phyloP scores from a whole-genome alignment of 148 eudicot genomes.

The Cornus controversa region DNA sequence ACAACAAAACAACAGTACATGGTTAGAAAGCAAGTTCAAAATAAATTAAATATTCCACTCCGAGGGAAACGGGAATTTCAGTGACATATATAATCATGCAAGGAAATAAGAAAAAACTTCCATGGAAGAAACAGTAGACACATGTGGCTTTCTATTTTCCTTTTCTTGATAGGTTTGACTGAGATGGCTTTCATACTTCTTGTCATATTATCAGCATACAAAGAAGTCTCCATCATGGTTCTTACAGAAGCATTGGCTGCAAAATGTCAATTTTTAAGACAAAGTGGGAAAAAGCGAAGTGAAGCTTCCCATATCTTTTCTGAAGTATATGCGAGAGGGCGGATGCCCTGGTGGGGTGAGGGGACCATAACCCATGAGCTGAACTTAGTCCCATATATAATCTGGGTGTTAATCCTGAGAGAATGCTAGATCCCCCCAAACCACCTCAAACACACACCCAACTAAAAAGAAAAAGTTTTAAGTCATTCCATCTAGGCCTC shows the following conservation, averaged over 20 bases:
- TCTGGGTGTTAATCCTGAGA: background rate
- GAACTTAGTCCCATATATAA: no score
- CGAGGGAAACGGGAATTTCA: background rate
- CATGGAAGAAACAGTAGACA: background rate
- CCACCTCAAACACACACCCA: no score
- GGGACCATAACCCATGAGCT: no score
- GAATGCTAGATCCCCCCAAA: background rate
- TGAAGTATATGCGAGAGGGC: background rate
- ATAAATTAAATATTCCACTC: background rate
- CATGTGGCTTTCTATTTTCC: background rate
- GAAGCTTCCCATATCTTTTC: background rate
- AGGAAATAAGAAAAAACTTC: background rate
- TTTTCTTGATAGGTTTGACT: no score
- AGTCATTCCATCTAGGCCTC: background rate
- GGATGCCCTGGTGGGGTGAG: no score
- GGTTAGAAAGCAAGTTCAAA: background rate
- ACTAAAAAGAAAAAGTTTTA: no score
- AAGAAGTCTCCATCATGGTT: background rate
- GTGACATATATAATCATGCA: background rate
- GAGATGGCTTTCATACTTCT: background rate
- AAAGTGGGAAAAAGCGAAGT: background rate
- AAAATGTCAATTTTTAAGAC: background rate
- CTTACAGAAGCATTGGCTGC: background rate
- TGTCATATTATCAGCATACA: background rate
- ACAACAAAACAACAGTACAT: background rate